Base-by-base conservation (phyloP, 108 stramenopile genomes). In the Schizochytrium sp. region DNA sequence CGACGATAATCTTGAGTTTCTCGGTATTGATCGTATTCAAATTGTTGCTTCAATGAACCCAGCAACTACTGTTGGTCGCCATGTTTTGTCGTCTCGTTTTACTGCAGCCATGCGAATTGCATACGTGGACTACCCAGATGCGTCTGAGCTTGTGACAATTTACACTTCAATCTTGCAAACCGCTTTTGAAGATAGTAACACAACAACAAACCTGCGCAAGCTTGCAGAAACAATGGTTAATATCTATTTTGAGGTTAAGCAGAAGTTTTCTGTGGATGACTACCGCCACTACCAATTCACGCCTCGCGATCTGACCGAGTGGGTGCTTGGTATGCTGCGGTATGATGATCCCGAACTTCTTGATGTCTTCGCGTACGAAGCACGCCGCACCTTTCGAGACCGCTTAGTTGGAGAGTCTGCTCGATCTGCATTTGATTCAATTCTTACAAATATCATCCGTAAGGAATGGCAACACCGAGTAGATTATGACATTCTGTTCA, bases 201-300 rank as follows among this genome's bases (percentile, higher is more conserved):
- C 50, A 19, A 72, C 56, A 40, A 60, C 88, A 0, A 92, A 93
- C 46, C 72, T 92, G 50, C 73, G 72, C 15, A 92, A 91, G 88
- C 91, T 95, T 1, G 90, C 93, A 42, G 46, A 72, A 13, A 89
- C 87, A 2, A 93, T 94, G 89, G 94, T 95, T 5, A 91, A 92
- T 5, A 28, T 94, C 3, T 94, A 93, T 57, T 57, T 91, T 13
- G 87, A 91, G 56, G 90, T 94, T 41, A 90, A 89, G 42, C n/a
- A 40, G 47, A 76, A 40, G 49, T 95, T 93, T 88, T 69, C 92
- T 1, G 92, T 93, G 57, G 92, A 93, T 47, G 94, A 94, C 45
- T 61, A 91, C n/a, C 91, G 94, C n/a, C 94, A 94, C 61, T 94
- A 94, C 91, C 64, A 92, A n/a, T 91, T 94, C 83, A 94, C 94